Percentiles rank a stretch among this genome's conserved stretches.
phyloP scores from a whole-genome alignment of 129 eudicot genomes.

The Apium graveolens region DNA sequence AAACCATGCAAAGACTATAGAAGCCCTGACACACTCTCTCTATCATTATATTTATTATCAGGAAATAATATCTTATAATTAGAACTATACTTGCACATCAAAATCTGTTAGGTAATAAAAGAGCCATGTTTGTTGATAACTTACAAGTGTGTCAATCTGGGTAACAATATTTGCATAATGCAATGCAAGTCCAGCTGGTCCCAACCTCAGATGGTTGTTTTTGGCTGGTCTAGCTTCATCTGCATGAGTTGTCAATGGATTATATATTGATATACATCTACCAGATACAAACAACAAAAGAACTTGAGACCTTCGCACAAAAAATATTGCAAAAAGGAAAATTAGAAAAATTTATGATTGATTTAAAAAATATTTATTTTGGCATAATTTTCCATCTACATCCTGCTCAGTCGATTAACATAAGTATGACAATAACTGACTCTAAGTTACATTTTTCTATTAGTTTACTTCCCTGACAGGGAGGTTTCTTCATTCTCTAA shows the following conservation, averaged over 20 bases:
- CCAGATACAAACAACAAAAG: neutral
- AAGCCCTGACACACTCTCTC: neutral
- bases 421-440: neutral
- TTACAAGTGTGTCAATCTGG: slow-evolving; percentile 91
- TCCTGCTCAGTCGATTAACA: neutral
- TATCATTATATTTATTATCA: neutral
- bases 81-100: neutral
- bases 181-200: slow-evolving; percentile 91
- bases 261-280: neutral
- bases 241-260: slow-evolving; percentile 23
- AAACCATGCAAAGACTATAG: neutral
- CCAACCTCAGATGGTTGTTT: slow-evolving; percentile 57
- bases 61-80: neutral
- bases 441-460: neutral
- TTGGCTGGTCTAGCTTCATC: slow-evolving; percentile 49
- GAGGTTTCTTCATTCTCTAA: neutral
- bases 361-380: neutral
- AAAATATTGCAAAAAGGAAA: neutral
- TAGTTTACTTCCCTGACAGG: neutral
- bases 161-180: slow-evolving; percentile 92
- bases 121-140: slow-evolving; percentile 12
- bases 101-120: neutral
- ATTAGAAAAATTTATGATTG: neutral
- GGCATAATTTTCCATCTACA: neutral
- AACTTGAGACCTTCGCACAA: neutral